Percentiles rank a stretch among this genome's conserved stretches.
These are phyloP conservation scores for Pichia sp. DNA, from an alignment of 1,139 yeast genomes.

Conservation along the genomic window DNA sequence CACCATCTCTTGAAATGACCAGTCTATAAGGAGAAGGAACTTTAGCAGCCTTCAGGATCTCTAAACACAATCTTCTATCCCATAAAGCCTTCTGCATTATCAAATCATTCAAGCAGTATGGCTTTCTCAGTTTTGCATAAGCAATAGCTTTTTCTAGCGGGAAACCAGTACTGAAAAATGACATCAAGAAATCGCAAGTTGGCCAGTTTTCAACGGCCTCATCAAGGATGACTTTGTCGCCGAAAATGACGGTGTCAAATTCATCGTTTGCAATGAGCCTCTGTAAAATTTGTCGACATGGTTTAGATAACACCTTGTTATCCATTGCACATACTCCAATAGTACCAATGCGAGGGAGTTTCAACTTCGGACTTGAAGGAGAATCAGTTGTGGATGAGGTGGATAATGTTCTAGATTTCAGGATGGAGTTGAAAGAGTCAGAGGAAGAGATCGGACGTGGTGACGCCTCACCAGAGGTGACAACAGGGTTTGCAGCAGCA, in stretches of 20 bases:
- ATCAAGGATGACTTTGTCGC: constrained; percentile 94
- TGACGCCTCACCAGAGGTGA: neutral
- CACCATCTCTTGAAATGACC: constrained; percentile 94
- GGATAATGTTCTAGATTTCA: constrained; percentile 40
- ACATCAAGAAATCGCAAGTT: constrained; percentile 89
- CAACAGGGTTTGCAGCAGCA: neutral
- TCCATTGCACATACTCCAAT: constrained; percentile 99
- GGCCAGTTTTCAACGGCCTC: constrained; percentile 97
- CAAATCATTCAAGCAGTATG: constrained; percentile 83
- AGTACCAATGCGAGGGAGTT: constrained; percentile 76
- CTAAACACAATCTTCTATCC: constrained; percentile 90
- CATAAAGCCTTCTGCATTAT: constrained; percentile 88
- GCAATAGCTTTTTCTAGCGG: constrained; percentile 93
- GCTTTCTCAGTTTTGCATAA: constrained; percentile 85
- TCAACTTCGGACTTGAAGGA: constrained; percentile 43
- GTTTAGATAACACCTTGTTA: constrained; percentile 90
- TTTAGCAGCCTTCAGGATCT: constrained; percentile 71
- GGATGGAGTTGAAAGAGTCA: constrained; percentile 14
- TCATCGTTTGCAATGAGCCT: constrained; percentile 89
- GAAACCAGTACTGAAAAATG: constrained; percentile 93
- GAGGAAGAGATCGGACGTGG: constrained; percentile 12
- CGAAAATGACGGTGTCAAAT: constrained; percentile 93
- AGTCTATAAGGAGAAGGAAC: constrained; percentile 88
- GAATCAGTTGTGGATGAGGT: constrained; percentile 31
- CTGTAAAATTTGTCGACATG: constrained; percentile 87